Base-by-base conservation (phyloP, 2,329 filamentous ascomycete genomes). In the Neofusicoccum cordaticola region DNA sequence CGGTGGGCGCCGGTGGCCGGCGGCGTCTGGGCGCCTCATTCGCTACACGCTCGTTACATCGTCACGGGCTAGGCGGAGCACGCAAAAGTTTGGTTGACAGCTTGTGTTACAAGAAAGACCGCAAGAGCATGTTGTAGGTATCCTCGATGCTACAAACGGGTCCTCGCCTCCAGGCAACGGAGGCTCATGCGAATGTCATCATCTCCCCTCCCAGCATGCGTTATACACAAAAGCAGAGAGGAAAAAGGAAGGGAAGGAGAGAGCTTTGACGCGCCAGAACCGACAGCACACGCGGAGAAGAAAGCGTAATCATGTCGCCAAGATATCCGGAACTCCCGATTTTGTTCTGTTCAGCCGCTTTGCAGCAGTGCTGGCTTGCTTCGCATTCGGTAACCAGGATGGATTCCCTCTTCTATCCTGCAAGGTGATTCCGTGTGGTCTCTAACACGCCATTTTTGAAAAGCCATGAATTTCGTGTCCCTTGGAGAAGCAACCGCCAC, bases 101-200 rank as follows among this genome's bases (percentile, higher is more conserved):
- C 42, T 44, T 56, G 45, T 41, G 50, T 44, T 64, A 57, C 62
- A 58, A 44, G 35, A 76, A 73, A 71, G 73, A 74, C 74, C 74
- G 71, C 74, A 75, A 74, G 78, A 74, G 78, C 78, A 78, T 71
- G 76, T 60, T 77, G 73, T 75, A 79, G 78, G 77, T 75, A 75
- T 81, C 79, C 78, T 81, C 77, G 77, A 80, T 77, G 73, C 75
- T 37, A 65, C 74, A 78, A 73, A 75, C 73, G 73, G 72, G 73
- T 77, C 75, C 75, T 77, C 72, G 71, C 76, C 70, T 74, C 70
- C 68, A 71, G 72, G 74, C 71, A 70, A 31, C 37, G 63, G 48
- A 58, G 44, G 62, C 63, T 65, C 63, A 65, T 74, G 73, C 75
- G 70, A 66, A 75, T 77, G 75, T 75, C 70, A 77, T 75, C 70